Evolutionary conservation across 1,139 yeast genomes (phyloP), one percentile per base, ranked within the genome.

Genomic region (Kodamaea plutei): DNA sequence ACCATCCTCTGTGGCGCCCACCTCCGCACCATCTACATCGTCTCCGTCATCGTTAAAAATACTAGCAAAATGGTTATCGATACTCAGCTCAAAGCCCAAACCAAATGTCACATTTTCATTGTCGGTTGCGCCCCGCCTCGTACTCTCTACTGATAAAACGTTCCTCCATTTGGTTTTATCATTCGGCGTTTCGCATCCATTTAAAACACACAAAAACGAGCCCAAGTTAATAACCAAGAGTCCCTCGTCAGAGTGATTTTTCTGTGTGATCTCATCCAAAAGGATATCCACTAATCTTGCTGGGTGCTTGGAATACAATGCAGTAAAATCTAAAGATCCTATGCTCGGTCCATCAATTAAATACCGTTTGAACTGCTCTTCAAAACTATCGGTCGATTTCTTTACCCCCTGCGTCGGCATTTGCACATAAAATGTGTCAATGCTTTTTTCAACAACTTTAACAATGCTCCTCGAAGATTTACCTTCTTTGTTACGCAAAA

Each of bases 191-290:
- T 42, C 37, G 6, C 56, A 38, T 1, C 53, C 45, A 11, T 41
- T 41, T 20, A 44, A 41, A 5, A 54, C 30, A 9, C 53, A 36
- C 9, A 58, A 30, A 26, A 44, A 61, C 2, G 54, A 35, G 6
- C 56, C 40, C 16, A 60, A 38, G 34, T 58, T 61, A 9, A 61
- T 49, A 15, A 55, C 44, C 10, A 56, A 38, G 29, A 58, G 56
- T 5, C 50, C 39, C 23, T 54, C 55, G 32, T 64, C 69, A 19
- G 48, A 50, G 30, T 45, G 52, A 11, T 47, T 39, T 31, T 45
- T 48, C 7, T 24, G 30, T 7, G 27, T 24, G 15, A 32, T 28
- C 12, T 34, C 31, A 16, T 20, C 29, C 22, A 36, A 15, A 5
- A 33, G 20, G 8, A 28, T 6, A 5, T 24, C 33, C 12, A 30